A percentile compares a stretch with the other conserved stretches of the same genome.
Evolutionary conservation across 345 rosid species (phyloP).

Genomic region (Ailanthus altissimus): DNA sequence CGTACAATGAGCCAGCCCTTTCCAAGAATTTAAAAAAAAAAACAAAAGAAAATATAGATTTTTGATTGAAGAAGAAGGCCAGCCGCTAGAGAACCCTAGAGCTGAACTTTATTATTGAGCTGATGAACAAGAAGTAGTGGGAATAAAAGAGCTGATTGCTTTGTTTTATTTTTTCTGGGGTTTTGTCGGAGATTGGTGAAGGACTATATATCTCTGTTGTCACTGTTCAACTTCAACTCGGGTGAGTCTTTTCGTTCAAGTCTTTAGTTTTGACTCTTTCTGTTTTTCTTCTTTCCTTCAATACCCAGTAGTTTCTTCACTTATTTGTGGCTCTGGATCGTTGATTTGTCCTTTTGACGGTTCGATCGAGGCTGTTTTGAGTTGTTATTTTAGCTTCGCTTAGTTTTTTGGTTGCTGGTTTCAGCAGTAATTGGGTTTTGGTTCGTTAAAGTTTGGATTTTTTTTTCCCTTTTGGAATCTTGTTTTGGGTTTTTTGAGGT

Average conservation of each 20-base stretch:
- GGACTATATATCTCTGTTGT: conserved; percentile 5
- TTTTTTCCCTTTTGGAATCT: conserved; percentile 8
- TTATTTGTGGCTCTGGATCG: conserved; percentile 20
- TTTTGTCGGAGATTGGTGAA: conserved; percentile 21
- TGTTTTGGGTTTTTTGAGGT: conserved; percentile 17
- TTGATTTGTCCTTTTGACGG: conserved; percentile 36
- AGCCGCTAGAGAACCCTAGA: conserved; percentile 40
- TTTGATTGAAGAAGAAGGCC: conserved; percentile 26
- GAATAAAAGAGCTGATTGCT: conserved; percentile 25
- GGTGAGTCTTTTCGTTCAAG: conserved; percentile 34
- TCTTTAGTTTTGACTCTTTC: conserved; percentile 28
- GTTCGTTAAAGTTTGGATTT: conserved; percentile 15
- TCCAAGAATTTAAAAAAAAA: conserved; percentile 15
- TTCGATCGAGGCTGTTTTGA: conserved; percentile 45
- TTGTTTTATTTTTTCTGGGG: conserved; percentile 2
- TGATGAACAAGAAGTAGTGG: not conserved
- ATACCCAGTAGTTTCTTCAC: conserved; percentile 24
- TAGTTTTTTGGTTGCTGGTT: conserved; percentile 17
- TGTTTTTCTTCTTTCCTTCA: conserved; percentile 8
- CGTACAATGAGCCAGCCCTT: conserved; percentile 36
- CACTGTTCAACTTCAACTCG: conserved; percentile 27
- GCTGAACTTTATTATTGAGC: conserved; percentile 10
- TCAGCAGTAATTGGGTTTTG: conserved; percentile 15
- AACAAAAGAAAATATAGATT: conserved; percentile 16
- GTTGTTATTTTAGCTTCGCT: conserved; percentile 13